These are phyloP conservation scores for Phytophthora fragariaefolia DNA, from an alignment of 352 stramenopile genomes.

Conservation along the genomic window DNA sequence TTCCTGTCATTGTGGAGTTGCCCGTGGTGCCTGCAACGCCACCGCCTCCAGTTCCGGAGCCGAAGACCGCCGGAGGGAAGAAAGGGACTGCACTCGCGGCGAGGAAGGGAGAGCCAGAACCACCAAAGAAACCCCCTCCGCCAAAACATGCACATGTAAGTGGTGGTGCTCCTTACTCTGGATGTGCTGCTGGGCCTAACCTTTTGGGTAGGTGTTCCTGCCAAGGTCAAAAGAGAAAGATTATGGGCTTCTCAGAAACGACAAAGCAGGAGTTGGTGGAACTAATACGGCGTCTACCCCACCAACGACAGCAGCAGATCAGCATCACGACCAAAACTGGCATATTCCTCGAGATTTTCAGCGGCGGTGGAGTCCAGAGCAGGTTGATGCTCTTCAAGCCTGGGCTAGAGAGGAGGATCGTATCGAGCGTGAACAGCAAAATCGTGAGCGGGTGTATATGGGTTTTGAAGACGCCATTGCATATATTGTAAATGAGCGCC, in stretches of 20 bases:
- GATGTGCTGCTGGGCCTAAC: no score
- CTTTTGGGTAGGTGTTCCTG: slow-evolving; percentile 39
- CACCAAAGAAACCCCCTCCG: slow-evolving; percentile 46
- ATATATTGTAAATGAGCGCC: slow-evolving; percentile 75
- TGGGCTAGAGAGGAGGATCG: slow-evolving; percentile 67
- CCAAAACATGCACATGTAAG: slow-evolving; percentile 59
- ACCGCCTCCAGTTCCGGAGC: slow-evolving; percentile 22
- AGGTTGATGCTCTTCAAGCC: slow-evolving; percentile 49
- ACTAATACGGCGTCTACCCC: not conserved
- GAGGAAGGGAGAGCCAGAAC: slow-evolving; percentile 48
- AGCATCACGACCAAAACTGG: slow-evolving; percentile 25
- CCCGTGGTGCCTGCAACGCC: slow-evolving; percentile 15
- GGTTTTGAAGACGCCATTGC: slow-evolving; percentile 77
- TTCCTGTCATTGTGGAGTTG: slow-evolving; percentile 55
- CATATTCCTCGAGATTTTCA: slow-evolving; percentile 68
- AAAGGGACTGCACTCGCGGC: slow-evolving; percentile 24
- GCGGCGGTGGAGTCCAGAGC: slow-evolving; percentile 67
- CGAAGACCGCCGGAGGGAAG: slow-evolving; percentile 45
- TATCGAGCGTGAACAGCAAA: slow-evolving; percentile 55
- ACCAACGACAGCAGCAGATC: slow-evolving; percentile 15
- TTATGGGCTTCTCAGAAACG: slow-evolving; percentile 15
- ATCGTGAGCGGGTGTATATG: slow-evolving; percentile 64
- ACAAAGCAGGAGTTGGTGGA: slow-evolving; percentile 13
- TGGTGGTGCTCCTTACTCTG: no score
- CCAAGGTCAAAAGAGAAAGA: slow-evolving; percentile 30